Conservation (phyloP, 371 early-diverging fungal genomes). For the Gilbertella persicaria region DNA sequence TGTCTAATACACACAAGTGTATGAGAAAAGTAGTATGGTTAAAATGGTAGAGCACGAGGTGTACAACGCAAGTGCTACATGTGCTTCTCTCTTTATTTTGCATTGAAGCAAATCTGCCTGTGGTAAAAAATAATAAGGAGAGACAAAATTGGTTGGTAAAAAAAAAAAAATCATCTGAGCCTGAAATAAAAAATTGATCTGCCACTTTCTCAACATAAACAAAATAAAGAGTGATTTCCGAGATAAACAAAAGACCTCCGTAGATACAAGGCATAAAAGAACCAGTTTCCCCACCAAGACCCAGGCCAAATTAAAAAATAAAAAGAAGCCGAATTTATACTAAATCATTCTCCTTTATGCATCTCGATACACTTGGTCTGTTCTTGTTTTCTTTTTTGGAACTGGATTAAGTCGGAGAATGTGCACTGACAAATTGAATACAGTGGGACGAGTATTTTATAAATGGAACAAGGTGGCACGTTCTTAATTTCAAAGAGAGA, state of each 20-base stretch:
- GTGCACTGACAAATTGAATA: constrained; percentile 27
- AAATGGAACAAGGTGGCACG: constrained; percentile 17
- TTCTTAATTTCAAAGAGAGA: constrained; percentile 9
- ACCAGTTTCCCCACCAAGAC: no score
- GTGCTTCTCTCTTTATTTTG: constrained; percentile 16
- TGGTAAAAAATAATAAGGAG: constrained; percentile 1
- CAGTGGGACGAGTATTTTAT: constrained; percentile 10
- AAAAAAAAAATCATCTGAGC: neutral
- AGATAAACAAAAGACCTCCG: neutral
- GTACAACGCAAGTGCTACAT: constrained; percentile 24
- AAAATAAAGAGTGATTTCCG: no score
- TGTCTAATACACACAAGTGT: no score
- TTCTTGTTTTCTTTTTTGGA: neutral
- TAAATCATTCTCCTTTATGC: neutral
- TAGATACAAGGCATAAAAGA: neutral
- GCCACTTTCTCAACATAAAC: neutral
- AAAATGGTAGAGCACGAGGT: constrained; percentile 22
- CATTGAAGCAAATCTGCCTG: neutral
- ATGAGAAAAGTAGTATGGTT: neutral
- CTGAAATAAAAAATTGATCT: neutral
- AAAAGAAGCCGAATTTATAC: neutral
- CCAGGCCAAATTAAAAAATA: neutral
- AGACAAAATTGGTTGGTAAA: neutral
- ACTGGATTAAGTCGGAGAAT: constrained; percentile 19
- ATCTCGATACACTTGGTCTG: constrained; percentile 4